Conservation (phyloP, 345 rosid genomes). For the Brassica incana region DNA sequence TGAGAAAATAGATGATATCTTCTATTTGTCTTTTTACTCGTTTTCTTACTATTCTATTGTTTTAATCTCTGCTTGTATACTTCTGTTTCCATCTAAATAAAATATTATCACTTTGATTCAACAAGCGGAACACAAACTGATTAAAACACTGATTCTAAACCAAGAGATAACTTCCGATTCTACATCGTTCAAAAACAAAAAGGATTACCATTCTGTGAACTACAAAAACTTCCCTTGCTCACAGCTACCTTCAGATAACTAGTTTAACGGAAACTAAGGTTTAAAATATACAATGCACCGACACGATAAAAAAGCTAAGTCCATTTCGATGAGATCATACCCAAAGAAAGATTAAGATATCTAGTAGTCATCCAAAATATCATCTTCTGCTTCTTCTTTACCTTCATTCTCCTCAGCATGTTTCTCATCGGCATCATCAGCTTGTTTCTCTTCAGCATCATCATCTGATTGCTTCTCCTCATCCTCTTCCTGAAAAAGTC, state of each 20-base stretch:
- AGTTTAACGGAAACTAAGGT: not conserved
- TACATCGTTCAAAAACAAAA: not conserved
- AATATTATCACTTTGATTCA: not conserved
- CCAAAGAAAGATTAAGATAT: not conserved
- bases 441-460: constrained; percentile 43
- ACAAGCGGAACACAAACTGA: not conserved
- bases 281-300: constrained; percentile 28
- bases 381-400: constrained; percentile 45
- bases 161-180: not conserved
- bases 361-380: constrained; percentile 47
- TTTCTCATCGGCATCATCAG: not conserved
- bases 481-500: constrained; percentile 42
- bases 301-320: not conserved
- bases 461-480: constrained; percentile 41
- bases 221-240: constrained; percentile 11
- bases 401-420: constrained; percentile 41
- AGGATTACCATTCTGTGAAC: not conserved
- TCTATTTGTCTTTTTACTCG: constrained; percentile 26
- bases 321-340: constrained; percentile 1
- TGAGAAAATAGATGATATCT: constrained; percentile 33
- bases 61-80: constrained; percentile 22
- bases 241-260: constrained; percentile 12
- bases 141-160: not conserved
- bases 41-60: constrained; percentile 29
- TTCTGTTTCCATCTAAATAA: constrained; percentile 21